phyloP scores from a whole-genome alignment of 2,329 filamentous ascomycete genomes.

The Fusarium torreyae region DNA sequence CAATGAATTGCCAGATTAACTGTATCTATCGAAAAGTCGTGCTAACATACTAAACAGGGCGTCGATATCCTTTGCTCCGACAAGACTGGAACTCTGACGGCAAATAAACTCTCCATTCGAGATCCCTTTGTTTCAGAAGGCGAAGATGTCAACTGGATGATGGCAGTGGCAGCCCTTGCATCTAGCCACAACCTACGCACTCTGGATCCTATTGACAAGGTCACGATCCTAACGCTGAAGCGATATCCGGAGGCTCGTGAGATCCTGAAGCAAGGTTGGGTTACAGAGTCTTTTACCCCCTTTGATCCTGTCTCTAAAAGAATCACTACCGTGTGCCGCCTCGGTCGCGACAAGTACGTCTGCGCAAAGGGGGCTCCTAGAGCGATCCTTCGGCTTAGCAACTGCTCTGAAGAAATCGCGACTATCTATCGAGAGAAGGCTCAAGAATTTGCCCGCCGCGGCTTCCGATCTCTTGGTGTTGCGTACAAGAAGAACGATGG shows the following conservation, averaged over 20 bases:
- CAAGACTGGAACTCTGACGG: conserved; percentile 30
- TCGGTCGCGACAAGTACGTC: conserved; percentile 3
- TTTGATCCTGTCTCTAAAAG: conserved; percentile 34
- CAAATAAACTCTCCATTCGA: conserved; percentile 30
- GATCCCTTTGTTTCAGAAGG: conserved; percentile 36
- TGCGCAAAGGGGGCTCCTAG: conserved; percentile 29
- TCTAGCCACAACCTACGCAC: conserved; percentile 22
- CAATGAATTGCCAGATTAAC: too few species aligned
- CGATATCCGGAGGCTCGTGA: conserved; percentile 31
- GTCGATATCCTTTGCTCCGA: conserved; percentile 37
- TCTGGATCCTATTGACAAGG: conserved; percentile 26
- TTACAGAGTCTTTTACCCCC: conserved; percentile 24
- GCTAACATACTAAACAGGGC: background rate
- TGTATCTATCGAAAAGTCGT: too few species aligned
- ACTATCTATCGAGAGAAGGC: conserved; percentile 33
- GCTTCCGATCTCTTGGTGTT: conserved; percentile 33
- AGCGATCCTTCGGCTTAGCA: conserved; percentile 18
- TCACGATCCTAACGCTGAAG: conserved; percentile 37
- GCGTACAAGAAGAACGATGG: conserved; percentile 38
- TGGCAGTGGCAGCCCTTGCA: conserved; percentile 34
- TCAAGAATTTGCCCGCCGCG: conserved; percentile 28
- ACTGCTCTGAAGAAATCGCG: conserved; percentile 13
- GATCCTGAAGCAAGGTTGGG: conserved; percentile 30
- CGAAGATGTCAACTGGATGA: conserved; percentile 39
- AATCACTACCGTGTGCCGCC: conserved; percentile 33